Evolutionary conservation across 2,329 filamentous ascomycete species (phyloP).

Genomic region (Botryotinia narcissicola): DNA sequence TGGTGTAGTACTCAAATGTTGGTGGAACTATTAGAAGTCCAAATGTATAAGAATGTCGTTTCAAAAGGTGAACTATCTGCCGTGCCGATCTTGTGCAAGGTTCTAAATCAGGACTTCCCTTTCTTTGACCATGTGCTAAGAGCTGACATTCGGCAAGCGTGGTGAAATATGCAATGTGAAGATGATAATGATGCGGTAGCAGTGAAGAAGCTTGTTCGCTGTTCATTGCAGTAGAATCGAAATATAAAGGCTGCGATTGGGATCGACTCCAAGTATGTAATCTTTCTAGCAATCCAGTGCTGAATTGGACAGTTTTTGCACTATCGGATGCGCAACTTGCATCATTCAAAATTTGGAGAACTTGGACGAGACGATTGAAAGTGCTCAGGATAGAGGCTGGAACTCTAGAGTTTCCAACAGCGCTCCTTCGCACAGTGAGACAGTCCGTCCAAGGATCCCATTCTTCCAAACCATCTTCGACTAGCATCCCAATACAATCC

Average conservation of each 20-base stretch:
- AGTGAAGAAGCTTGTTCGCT: constrained; percentile 28
- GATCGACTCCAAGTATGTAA: constrained; percentile 32
- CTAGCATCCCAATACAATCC: constrained; percentile 47
- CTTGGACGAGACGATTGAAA: constrained; percentile 38
- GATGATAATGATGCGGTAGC: constrained; percentile 38
- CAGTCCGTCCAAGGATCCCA: constrained; percentile 69
- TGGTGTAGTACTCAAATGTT: constrained; percentile 44
- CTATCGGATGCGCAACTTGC: constrained; percentile 27
- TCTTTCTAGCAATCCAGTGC: constrained; percentile 30
- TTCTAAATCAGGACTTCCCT: constrained; percentile 31
- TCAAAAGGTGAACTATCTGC: constrained; percentile 40
- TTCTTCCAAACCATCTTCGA: constrained; percentile 68
- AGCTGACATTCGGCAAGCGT: constrained; percentile 34
- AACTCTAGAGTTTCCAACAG: constrained; percentile 29
- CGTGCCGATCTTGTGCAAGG: constrained; percentile 40
- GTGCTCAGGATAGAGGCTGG: constrained; percentile 39
- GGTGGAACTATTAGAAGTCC: constrained; percentile 42
- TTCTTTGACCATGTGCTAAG: constrained; percentile 26
- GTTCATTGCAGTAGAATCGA: constrained; percentile 27
- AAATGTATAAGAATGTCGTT: constrained; percentile 42
- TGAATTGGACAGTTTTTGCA: constrained; percentile 25
- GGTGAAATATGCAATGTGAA: constrained; percentile 35
- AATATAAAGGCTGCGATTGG: constrained; percentile 31
- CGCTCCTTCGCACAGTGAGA: constrained; percentile 40
- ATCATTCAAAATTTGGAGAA: constrained; percentile 36